A percentile compares a stretch with the other conserved stretches of the same genome.
These are phyloP conservation scores for Penicillium brasilianum DNA, from an alignment of 2,329 filamentous ascomycete species.

Conservation along the genomic window DNA sequence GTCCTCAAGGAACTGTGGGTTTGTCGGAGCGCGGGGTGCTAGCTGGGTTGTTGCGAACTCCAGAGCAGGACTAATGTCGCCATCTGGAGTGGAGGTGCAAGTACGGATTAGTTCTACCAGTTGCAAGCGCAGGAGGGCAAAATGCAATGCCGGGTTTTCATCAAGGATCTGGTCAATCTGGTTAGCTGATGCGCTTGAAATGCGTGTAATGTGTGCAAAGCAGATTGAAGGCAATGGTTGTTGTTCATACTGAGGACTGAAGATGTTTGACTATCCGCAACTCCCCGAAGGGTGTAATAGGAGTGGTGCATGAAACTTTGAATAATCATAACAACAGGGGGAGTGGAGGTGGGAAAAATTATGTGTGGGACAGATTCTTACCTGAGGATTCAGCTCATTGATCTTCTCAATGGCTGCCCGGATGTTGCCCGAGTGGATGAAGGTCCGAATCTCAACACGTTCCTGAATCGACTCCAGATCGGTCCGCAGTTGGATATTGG, in stretches of 20 bases:
- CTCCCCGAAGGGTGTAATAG: conserved; percentile 76
- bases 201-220: conserved; percentile 16
- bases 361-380: conserved; percentile 57
- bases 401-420: conserved; percentile 82
- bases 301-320: conserved; percentile 99
- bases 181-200: conserved; percentile 31
- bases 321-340: conserved; percentile 81
- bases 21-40: conserved; percentile 82
- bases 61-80: conserved; percentile 79
- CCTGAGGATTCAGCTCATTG: conserved; percentile 89
- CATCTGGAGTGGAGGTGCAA: conserved; percentile 68
- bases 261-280: conserved; percentile 84
- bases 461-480: conserved; percentile 74
- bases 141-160: conserved; percentile 79
- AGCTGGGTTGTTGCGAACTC: conserved; percentile 87
- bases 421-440: conserved; percentile 84
- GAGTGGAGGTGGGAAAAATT: conserved; percentile 30
- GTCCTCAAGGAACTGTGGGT: conserved; percentile 79
- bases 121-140: conserved; percentile 85
- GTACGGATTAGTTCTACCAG: conserved; percentile 89
- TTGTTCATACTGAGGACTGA: conserved; percentile 87
- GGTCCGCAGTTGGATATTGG: conserved; percentile 78
- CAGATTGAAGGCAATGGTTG: conserved; percentile 29
- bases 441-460: conserved; percentile 80
- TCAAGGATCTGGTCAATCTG: conserved; percentile 75